Percentiles rank a stretch among this genome's conserved stretches.
phyloP scores from a whole-genome alignment of 305 asterid genomes.

The Ilex paraguariensis region DNA sequence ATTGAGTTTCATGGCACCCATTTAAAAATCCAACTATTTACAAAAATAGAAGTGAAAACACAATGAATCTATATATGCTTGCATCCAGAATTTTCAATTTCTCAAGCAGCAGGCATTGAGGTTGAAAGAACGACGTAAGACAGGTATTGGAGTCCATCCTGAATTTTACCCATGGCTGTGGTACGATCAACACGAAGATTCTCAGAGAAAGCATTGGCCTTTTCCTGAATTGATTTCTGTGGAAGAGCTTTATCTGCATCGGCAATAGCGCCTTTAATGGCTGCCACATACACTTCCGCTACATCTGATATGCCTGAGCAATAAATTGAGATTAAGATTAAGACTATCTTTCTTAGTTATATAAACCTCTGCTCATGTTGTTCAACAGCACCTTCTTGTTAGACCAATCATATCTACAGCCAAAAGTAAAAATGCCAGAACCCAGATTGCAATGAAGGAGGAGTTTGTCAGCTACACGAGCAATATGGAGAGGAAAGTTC shows the following conservation, averaged over 20 bases:
- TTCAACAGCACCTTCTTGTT: too few relatives aligned
- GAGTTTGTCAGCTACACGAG: too few relatives aligned
- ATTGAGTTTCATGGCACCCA: background rate
- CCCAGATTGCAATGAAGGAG: too few relatives aligned
- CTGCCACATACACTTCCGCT: conserved; percentile 72
- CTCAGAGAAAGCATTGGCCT: conserved; percentile 48
- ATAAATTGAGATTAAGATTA: conserved; percentile 3
- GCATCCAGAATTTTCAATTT: conserved; percentile 1
- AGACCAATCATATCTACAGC: too few relatives aligned
- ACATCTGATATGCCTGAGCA: conserved; percentile 82
- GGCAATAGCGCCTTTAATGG: conserved; percentile 48
- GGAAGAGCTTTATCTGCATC: conserved; percentile 36
- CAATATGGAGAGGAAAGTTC: too few relatives aligned
- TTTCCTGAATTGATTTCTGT: conserved; percentile 58
- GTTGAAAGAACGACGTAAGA: conserved; percentile 52
- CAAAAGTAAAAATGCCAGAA: too few relatives aligned
- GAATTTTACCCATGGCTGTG: conserved; percentile 66
- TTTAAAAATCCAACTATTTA: conserved; percentile 23
- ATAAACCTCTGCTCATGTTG: too few relatives aligned
- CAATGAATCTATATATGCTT: background rate
- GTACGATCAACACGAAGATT: conserved; percentile 58
- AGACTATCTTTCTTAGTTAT: background rate
- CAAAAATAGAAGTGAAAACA: conserved; percentile 10
- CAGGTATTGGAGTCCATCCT: conserved; percentile 74
- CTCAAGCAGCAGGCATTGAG: conserved; percentile 61